phyloP scores from a whole-genome alignment of 2,329 filamentous ascomycete genomes.

The Alternaria ethzedia region DNA sequence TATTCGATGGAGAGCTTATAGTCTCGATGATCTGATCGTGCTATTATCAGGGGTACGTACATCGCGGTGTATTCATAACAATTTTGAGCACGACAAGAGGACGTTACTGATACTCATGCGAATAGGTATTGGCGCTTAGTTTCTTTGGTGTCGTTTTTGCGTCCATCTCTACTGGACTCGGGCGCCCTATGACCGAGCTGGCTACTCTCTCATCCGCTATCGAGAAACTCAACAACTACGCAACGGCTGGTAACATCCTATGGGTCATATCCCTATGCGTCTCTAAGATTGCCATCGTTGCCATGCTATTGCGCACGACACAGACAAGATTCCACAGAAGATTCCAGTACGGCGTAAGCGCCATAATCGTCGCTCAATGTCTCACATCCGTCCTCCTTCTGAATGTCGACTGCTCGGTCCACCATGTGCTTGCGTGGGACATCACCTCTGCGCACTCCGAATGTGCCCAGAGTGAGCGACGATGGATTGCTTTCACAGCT shows the following conservation, averaged over 20 bases:
- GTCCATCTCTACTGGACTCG: constrained; percentile 1
- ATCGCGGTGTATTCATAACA: neutral
- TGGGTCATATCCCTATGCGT: constrained; percentile 22
- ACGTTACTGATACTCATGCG: neutral
- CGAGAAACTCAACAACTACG: constrained; percentile 3
- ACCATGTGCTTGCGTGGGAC: neutral
- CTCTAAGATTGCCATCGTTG: constrained; percentile 18
- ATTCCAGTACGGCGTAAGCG: neutral
- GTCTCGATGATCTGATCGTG: constrained; percentile 13
- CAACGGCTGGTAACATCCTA: constrained; percentile 13
- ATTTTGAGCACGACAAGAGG: neutral
- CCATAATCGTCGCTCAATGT: neutral
- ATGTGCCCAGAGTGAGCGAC: neutral
- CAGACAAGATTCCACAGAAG: neutral
- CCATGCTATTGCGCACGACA: constrained; percentile 20
- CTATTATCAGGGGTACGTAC: constrained; percentile 7
- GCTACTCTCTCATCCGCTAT: neutral
- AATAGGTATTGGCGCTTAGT: constrained; percentile 5
- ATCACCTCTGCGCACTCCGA: neutral
- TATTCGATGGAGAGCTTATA: constrained; percentile 12
- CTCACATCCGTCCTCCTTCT: neutral
- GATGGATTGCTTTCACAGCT: neutral
- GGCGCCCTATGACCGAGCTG: neutral
- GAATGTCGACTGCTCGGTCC: neutral
- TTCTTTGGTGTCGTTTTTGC: constrained; percentile 18